Conservation (phyloP, 345 rosid species). For the Atalantia buxifolia region DNA sequence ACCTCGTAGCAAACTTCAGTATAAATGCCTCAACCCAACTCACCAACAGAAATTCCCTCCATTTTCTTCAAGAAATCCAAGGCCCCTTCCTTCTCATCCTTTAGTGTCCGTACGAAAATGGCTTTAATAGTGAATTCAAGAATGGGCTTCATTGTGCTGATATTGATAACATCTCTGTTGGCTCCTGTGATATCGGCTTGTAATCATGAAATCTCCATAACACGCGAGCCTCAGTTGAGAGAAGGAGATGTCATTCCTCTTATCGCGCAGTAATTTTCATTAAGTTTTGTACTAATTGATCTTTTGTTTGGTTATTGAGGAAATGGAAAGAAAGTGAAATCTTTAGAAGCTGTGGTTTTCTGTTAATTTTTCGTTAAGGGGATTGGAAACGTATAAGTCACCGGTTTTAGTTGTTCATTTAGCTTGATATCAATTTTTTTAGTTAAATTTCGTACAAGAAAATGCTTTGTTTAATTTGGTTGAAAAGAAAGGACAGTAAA, state of each 20-base stretch:
- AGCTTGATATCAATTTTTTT: no score
- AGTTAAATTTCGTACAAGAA: no score
- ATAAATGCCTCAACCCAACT: neutral
- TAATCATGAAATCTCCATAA: neutral
- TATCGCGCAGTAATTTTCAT: neutral
- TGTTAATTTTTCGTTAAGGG: neutral
- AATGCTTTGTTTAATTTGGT: no score
- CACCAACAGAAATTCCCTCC: slow-evolving; percentile 1
- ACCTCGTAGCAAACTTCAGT: neutral
- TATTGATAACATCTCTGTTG: neutral
- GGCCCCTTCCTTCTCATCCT: neutral
- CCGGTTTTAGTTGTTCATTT: no score
- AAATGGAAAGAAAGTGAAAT: neutral
- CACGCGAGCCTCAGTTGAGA: neutral
- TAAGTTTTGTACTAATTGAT: neutral
- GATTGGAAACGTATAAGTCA: neutral
- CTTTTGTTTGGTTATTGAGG: neutral
- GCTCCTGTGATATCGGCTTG: neutral
- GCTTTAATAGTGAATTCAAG: no score
- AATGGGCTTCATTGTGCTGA: neutral
- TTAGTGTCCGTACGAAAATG: no score
- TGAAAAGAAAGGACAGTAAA: no score
- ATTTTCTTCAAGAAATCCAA: neutral
- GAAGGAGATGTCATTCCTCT: neutral
- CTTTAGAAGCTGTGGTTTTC: neutral